Evolutionary conservation across 768 basidiomycete species (phyloP).

Genomic region (Boletus fagicola): DNA sequence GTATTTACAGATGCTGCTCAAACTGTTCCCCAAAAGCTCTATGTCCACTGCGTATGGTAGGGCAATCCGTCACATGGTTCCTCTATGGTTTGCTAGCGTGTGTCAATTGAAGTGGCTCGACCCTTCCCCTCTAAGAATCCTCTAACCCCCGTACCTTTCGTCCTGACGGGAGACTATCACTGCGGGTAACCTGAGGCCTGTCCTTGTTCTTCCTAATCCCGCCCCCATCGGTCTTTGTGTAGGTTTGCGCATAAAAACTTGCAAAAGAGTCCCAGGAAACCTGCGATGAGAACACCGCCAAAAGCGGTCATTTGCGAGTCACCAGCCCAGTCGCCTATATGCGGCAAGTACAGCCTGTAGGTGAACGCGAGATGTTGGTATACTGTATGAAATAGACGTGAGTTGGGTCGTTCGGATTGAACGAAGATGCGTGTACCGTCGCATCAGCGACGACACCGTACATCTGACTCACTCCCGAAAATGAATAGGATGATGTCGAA

Average conservation of each 20-base stretch:
- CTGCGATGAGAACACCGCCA: slow-evolving; percentile 16
- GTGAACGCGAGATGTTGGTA: slow-evolving; percentile 30
- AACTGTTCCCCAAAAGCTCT: not conserved
- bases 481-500: slow-evolving; percentile 21
- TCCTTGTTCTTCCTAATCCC: not conserved
- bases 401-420: no score
- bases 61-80: no score
- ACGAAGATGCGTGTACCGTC: no score
- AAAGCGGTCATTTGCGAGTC: slow-evolving; percentile 16
- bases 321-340: slow-evolving; percentile 27
- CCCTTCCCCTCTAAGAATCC: no score
- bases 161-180: not conserved
- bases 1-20: not conserved
- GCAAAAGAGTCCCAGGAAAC: slow-evolving; percentile 27
- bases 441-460: no score
- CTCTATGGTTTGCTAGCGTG: no score
- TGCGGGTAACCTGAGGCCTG: not conserved
- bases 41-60: no score
- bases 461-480: no score
- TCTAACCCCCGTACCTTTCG: slow-evolving; percentile 6
- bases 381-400: slow-evolving; percentile 6
- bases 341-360: no score
- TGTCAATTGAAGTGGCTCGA: no score
- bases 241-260: slow-evolving; percentile 27
- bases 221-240: slow-evolving; percentile 5